phyloP scores from a whole-genome alignment of 495 filamentous ascomycete species.

The Diplogelasinospora grovesii region DNA sequence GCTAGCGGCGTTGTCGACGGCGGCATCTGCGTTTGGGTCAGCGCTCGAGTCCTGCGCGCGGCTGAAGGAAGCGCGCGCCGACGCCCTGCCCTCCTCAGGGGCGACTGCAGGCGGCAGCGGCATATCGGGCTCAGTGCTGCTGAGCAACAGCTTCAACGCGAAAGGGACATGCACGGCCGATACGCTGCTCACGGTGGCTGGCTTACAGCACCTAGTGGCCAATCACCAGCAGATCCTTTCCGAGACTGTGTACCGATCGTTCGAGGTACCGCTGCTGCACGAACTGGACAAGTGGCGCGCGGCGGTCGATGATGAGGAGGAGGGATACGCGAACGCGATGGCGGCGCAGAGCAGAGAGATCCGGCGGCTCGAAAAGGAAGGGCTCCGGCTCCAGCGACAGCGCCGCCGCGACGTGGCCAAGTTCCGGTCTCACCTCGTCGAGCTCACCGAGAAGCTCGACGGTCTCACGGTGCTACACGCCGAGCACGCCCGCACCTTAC shows the following conservation, averaged over 20 bases:
- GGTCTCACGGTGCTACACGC: conserved; percentile 52
- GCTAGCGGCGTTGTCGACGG: conserved; percentile 48
- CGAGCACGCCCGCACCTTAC: conserved; percentile 47
- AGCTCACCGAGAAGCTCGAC: conserved; percentile 53
- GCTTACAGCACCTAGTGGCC: conserved; percentile 57
- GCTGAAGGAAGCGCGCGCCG: conserved; percentile 52
- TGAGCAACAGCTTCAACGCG: conserved; percentile 43
- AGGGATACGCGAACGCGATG: conserved; percentile 46
- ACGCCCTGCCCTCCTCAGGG: conserved; percentile 28
- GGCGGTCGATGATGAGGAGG: conserved; percentile 53
- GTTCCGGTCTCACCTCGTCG: conserved; percentile 49
- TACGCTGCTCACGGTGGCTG: conserved; percentile 48
- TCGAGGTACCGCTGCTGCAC: conserved; percentile 58
- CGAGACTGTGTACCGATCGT: conserved; percentile 57
- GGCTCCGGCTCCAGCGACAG: conserved; percentile 50
- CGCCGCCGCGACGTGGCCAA: conserved; percentile 44
- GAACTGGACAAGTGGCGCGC: conserved; percentile 56
- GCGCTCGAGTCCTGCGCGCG: conserved; percentile 59
- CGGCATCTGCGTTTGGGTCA: conserved; percentile 53
- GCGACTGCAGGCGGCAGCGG: too few species aligned
- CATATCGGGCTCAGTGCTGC: too few species aligned
- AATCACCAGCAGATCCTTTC: conserved; percentile 60
- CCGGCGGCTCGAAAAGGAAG: conserved; percentile 52
- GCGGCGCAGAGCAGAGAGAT: conserved; percentile 48
- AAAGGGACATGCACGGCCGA: conserved; percentile 54